Conservation (phyloP, 1,139 yeast genomes). For the Sugiyamaella grinbergsii region DNA sequence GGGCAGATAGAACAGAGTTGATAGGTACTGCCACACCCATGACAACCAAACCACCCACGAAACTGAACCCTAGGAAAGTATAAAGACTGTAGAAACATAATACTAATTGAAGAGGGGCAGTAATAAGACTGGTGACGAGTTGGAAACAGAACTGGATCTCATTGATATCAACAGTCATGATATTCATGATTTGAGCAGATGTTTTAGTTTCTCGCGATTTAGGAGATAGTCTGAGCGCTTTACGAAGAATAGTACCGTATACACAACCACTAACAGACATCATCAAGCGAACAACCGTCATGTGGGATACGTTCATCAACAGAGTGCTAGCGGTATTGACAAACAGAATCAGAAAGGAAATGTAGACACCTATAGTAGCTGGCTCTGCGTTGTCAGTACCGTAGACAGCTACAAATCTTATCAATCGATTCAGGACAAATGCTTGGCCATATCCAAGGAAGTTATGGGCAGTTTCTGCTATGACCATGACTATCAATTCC, state of each 20-base stretch:
- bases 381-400: slow-evolving; percentile 47
- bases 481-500: slow-evolving; percentile 54
- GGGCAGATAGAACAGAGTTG: slow-evolving; percentile 53
- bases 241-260: slow-evolving; percentile 71
- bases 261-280: slow-evolving; percentile 56
- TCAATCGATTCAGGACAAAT: slow-evolving; percentile 69
- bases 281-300: slow-evolving; percentile 47
- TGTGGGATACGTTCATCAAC: slow-evolving; percentile 66
- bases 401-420: slow-evolving; percentile 77
- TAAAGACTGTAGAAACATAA: slow-evolving; percentile 59
- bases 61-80: slow-evolving; percentile 59
- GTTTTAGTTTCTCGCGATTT: slow-evolving; percentile 74
- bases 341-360: slow-evolving; percentile 75
- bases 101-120: slow-evolving; percentile 55
- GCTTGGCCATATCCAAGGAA: slow-evolving; percentile 73
- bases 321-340: slow-evolving; percentile 78
- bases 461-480: slow-evolving; percentile 75
- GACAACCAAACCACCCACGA: slow-evolving; percentile 57
- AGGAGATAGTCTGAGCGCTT: slow-evolving; percentile 73
- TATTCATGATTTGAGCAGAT: slow-evolving; percentile 91
- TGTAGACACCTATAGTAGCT: slow-evolving; percentile 73
- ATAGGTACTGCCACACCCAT: slow-evolving; percentile 59
- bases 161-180: slow-evolving; percentile 66
- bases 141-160: slow-evolving; percentile 57
- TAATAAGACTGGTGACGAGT: slow-evolving; percentile 50